Evolutionary conservation across 78 protist genomes (phyloP).

Genomic region (Mastigamoeba balamuthi): DNA sequence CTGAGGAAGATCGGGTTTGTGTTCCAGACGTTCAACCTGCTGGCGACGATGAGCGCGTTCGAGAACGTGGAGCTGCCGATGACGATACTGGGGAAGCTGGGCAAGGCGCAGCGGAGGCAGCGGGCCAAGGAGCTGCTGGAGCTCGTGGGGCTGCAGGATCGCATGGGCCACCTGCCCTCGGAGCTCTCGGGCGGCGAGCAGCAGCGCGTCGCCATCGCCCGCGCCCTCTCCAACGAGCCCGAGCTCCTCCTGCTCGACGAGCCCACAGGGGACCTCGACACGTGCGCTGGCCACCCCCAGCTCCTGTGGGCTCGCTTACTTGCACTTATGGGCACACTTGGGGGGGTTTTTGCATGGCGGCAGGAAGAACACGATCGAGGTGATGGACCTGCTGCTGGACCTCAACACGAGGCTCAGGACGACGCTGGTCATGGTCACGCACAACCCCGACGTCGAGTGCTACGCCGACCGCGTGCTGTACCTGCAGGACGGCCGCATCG

Average conservation of each 20-base stretch:
- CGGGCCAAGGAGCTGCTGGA: not conserved
- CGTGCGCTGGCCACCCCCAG: no score
- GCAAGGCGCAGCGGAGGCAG: constrained; percentile 23
- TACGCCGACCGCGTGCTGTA: constrained; percentile 85
- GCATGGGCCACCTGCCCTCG: constrained; percentile 81
- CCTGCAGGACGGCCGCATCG: constrained; percentile 67
- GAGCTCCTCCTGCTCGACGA: constrained; percentile 82
- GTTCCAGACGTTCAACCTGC: constrained; percentile 86
- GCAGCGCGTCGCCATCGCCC: constrained; percentile 87
- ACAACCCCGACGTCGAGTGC: constrained; percentile 90
- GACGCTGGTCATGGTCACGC: constrained; percentile 88
- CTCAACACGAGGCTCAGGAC: constrained; percentile 57
- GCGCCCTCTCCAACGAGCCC: constrained; percentile 86
- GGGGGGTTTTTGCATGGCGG: no score
- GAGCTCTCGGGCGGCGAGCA: constrained; percentile 95
- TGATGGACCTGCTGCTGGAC: constrained; percentile 80
- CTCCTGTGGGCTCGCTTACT: no score
- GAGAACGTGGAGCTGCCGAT: constrained; percentile 92
- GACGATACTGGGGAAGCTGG: constrained; percentile 68
- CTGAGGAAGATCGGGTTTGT: constrained; percentile 79
- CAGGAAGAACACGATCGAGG: constrained; percentile 73
- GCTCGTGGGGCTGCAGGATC: constrained; percentile 84
- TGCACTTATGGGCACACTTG: no score
- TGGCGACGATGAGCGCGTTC: constrained; percentile 84
- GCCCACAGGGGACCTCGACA: constrained; percentile 90